Evolutionary conservation across 2,329 filamentous ascomycete genomes (phyloP).

Genomic region (Talaromyces sp.): DNA sequence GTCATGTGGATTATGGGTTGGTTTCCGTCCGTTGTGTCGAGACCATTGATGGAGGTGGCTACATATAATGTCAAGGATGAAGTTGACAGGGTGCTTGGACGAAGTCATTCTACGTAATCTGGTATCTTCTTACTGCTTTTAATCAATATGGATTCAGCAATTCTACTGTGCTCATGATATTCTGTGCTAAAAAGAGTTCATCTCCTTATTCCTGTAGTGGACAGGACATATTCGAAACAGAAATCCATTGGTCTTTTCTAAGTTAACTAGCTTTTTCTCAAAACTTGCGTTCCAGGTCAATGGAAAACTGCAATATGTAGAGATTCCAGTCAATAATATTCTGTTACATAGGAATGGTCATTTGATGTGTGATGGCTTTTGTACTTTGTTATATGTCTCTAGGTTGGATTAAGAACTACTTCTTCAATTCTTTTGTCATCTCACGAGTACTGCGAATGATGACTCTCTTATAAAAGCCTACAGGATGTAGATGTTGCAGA

Average conservation of each 20-base stretch:
- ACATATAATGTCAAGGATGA: conserved; percentile 27
- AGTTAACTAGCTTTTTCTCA: neutral
- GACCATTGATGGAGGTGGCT: conserved; percentile 21
- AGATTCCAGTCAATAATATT: neutral
- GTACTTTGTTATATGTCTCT: neutral
- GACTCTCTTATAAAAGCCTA: neutral
- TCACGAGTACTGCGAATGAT: too few relatives aligned
- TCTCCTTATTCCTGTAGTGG: neutral
- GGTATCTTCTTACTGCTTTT: neutral
- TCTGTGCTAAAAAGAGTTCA: neutral
- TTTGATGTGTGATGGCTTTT: neutral
- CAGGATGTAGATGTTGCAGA: neutral
- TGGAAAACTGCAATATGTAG: neutral
- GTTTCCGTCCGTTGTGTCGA: conserved; percentile 25
- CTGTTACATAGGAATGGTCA: neutral
- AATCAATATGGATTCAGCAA: neutral
- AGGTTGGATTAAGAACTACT: too few relatives aligned
- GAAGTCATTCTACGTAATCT: neutral
- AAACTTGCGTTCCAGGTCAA: neutral
- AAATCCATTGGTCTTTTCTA: neutral
- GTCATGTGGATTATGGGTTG: conserved; percentile 36
- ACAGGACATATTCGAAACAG: neutral
- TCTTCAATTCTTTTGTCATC: too few relatives aligned
- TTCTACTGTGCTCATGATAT: neutral
- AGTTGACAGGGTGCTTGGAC: conserved; percentile 19